These are phyloP conservation scores for Endoconidiophora polonica DNA, from an alignment of 2,329 filamentous ascomycete species.

Conservation along the genomic window DNA sequence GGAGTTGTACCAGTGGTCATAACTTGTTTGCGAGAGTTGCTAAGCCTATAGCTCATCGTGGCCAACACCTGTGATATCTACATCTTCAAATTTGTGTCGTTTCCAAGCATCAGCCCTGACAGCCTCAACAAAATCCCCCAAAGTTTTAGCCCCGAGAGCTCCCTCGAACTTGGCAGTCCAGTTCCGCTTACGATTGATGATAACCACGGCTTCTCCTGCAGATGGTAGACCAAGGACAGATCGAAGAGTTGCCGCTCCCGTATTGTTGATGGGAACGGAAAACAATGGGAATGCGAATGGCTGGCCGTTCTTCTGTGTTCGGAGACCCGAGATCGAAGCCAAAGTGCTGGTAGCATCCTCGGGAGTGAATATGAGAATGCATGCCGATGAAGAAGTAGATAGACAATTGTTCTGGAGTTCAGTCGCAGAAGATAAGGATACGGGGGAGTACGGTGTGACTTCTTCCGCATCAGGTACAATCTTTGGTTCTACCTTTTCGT, in stretches of 20 bases:
- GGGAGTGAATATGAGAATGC: constrained; percentile 60
- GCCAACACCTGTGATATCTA: constrained; percentile 30
- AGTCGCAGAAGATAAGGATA: constrained; percentile 40
- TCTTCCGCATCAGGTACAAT: constrained; percentile 18
- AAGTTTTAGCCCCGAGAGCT: constrained; percentile 33
- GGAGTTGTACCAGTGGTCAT: too few relatives aligned
- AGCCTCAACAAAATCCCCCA: constrained; percentile 82
- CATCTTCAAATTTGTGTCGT: constrained; percentile 58
- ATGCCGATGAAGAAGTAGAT: constrained; percentile 59
- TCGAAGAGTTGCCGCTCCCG: too few relatives aligned
- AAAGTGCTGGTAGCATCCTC: constrained; percentile 18
- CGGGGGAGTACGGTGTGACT: constrained; percentile 33
- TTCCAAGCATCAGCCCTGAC: constrained; percentile 75
- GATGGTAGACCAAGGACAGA: constrained; percentile 12
- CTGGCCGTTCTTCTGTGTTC: too few relatives aligned
- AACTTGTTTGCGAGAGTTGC: background rate
- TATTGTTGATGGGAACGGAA: too few relatives aligned
- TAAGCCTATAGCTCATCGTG: constrained; percentile 15
- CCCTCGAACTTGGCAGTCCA: constrained; percentile 71
- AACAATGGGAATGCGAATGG: too few relatives aligned
- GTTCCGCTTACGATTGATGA: constrained; percentile 65
- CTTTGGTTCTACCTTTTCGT: constrained; percentile 25
- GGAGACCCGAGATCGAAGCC: too few relatives aligned
- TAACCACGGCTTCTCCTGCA: constrained; percentile 54
- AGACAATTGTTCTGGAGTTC: constrained; percentile 58